These are phyloP conservation scores for Allomyces macrogynus DNA, from an alignment of 192 early-diverging fungal species.

Conservation along the genomic window DNA sequence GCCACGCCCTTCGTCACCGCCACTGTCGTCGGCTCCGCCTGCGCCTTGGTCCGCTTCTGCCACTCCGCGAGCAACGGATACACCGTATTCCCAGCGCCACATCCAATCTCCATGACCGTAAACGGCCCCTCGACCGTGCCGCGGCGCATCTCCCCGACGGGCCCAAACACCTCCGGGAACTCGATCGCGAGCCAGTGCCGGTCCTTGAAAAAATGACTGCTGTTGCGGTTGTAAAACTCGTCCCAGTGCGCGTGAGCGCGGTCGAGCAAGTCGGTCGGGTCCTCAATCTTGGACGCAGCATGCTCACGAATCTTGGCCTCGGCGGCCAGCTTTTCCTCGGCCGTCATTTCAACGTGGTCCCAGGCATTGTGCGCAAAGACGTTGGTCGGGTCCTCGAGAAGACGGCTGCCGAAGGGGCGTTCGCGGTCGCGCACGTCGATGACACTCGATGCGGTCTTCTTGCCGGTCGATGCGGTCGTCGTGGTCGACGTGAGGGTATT, in stretches of 20 bases:
- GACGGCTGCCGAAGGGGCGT: constrained; percentile 47
- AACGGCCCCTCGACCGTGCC: constrained; percentile 9
- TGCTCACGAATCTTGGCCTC: constrained; percentile 55
- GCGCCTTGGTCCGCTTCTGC: neutral
- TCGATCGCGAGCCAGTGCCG: constrained; percentile 85
- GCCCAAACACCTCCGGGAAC: constrained; percentile 31
- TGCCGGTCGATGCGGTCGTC: neutral
- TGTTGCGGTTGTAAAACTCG: constrained; percentile 62
- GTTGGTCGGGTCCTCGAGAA: constrained; percentile 45
- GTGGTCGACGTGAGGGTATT: too few relatives aligned
- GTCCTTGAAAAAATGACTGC: constrained; percentile 88
- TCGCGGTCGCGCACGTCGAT: constrained; percentile 10
- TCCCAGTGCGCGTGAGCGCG: constrained; percentile 35
- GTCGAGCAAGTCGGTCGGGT: neutral
- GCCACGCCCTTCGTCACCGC: too few relatives aligned
- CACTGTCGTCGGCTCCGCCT: too few relatives aligned
- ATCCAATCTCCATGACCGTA: constrained; percentile 79
- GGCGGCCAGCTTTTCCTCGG: constrained; percentile 62
- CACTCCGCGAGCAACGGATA: constrained; percentile 71
- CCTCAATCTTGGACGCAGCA: constrained; percentile 7
- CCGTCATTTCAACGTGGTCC: constrained; percentile 85
- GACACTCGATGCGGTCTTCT: constrained; percentile 12
- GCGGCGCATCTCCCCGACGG: too few relatives aligned
- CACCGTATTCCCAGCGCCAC: constrained; percentile 90
- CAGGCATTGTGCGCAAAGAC: constrained; percentile 89